Conservation (phyloP, 2,329 filamentous ascomycete species). For the Aureobasidium sp. region DNA sequence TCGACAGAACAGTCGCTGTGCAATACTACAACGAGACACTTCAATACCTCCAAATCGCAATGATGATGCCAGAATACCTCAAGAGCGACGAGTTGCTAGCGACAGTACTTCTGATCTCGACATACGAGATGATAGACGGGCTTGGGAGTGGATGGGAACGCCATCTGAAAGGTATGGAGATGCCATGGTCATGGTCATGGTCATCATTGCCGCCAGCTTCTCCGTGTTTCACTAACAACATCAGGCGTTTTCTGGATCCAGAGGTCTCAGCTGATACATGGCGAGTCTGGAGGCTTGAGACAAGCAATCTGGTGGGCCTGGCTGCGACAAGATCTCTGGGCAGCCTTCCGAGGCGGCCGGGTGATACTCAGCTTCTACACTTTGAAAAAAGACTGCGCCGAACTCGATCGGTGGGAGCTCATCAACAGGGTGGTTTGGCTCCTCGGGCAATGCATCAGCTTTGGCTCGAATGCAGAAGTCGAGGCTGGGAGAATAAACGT, state of each 20-base stretch:
- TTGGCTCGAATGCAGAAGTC: constrained; percentile 47
- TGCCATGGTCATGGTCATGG: too few species aligned
- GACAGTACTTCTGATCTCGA: constrained; percentile 54
- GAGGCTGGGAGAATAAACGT: constrained; percentile 37
- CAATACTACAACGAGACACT: constrained; percentile 59
- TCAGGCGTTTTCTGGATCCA: constrained; percentile 57
- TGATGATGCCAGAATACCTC: constrained; percentile 52
- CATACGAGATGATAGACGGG: constrained; percentile 60
- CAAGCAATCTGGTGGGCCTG: constrained; percentile 60
- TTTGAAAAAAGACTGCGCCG: constrained; percentile 43
- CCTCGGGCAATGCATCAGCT: constrained; percentile 52
- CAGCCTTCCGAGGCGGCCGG: constrained; percentile 53
- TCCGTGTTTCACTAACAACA: too few species aligned
- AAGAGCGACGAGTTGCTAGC: constrained; percentile 52
- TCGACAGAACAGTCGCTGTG: constrained; percentile 28
- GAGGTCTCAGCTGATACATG: constrained; percentile 54
- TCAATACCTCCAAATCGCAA: constrained; percentile 54
- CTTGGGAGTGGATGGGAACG: constrained; percentile 53
- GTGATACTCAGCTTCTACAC: constrained; percentile 53
- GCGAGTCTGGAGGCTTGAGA: constrained; percentile 49
- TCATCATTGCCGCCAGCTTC: too few species aligned
- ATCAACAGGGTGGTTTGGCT: constrained; percentile 49
- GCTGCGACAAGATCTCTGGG: constrained; percentile 61
- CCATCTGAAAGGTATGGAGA: constrained; percentile 45
- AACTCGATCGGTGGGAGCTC: constrained; percentile 48